A percentile compares a stretch with the other conserved stretches of the same genome.
Evolutionary conservation across 495 filamentous ascomycete species (phyloP).

Genomic region (Neurospora tetrasperma): DNA sequence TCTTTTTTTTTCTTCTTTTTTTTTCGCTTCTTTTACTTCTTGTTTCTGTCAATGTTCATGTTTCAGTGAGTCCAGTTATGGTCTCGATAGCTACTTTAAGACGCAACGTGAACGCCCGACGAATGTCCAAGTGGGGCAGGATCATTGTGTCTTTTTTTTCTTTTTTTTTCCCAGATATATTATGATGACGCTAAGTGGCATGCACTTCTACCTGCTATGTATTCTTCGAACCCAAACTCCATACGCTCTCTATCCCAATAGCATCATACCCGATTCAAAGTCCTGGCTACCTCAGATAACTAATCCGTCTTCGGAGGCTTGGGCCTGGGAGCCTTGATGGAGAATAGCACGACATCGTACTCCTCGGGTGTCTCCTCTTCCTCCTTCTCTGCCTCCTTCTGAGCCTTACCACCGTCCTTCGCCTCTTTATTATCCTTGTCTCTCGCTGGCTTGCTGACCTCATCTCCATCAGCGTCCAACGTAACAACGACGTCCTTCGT

Average conservation of each 20-base stretch:
- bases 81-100: background rate
- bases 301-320: slow-evolving; percentile 1
- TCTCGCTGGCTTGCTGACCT: slow-evolving; percentile 9
- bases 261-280: background rate
- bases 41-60: background rate
- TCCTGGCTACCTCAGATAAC: background rate
- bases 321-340: slow-evolving; percentile 12
- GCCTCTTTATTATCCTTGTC: background rate
- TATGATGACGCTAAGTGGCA: background rate
- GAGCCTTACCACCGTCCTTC: background rate
- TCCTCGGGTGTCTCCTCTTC: background rate
- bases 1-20: background rate
- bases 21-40: background rate
- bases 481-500: slow-evolving; percentile 37
- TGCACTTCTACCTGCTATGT: background rate
- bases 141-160: too few species aligned
- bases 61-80: background rate
- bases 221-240: background rate
- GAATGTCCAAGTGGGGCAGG: too few species aligned
- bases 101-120: background rate
- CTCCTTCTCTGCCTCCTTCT: slow-evolving; percentile 2
- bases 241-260: background rate
- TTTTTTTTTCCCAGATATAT: background rate
- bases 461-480: slow-evolving; percentile 13
- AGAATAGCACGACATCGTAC: slow-evolving; percentile 21